These are phyloP conservation scores for Phytophthora ramorum DNA, from an alignment of 352 stramenopile genomes.

Conservation along the genomic window DNA sequence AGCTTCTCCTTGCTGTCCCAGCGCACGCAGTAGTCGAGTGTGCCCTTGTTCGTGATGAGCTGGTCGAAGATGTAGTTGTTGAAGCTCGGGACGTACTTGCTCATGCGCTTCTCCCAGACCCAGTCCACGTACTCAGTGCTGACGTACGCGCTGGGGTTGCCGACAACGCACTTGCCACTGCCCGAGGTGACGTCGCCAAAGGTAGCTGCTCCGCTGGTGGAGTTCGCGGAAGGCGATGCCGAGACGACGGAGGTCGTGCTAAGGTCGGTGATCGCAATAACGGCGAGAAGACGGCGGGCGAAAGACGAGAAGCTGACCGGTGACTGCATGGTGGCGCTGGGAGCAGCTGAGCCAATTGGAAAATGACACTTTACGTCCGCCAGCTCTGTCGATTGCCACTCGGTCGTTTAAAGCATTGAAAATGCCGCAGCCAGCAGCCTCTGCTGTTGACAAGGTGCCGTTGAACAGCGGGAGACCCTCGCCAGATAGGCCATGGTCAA, in stretches of 20 bases:
- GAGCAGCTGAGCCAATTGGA: constrained; percentile 13
- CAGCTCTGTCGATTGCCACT: background rate
- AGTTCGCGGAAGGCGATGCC: background rate
- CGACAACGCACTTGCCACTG: constrained; percentile 4
- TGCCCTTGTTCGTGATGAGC: constrained; percentile 25
- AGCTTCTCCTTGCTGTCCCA: constrained; percentile 47
- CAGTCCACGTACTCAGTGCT: constrained; percentile 9
- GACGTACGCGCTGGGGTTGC: constrained; percentile 12
- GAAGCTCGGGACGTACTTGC: constrained; percentile 14
- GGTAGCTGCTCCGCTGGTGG: constrained; percentile 11
- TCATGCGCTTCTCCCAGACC: constrained; percentile 26
- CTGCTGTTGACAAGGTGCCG: no score
- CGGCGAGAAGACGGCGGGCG: background rate
- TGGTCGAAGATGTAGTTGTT: constrained; percentile 47
- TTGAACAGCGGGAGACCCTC: no score
- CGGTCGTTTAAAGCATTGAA: no score
- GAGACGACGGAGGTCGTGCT: constrained; percentile 2
- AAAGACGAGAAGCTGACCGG: constrained; percentile 5
- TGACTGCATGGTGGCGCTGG: constrained; percentile 11
- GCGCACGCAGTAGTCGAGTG: constrained; percentile 48
- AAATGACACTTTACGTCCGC: constrained; percentile 1
- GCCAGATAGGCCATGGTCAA: no score
- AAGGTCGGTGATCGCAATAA: constrained; percentile 3
- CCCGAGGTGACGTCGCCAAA: constrained; percentile 13
- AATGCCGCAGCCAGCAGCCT: no score